Conservation (phyloP, 2,329 filamentous ascomycete genomes). For the Elsinoe arachidis region DNA sequence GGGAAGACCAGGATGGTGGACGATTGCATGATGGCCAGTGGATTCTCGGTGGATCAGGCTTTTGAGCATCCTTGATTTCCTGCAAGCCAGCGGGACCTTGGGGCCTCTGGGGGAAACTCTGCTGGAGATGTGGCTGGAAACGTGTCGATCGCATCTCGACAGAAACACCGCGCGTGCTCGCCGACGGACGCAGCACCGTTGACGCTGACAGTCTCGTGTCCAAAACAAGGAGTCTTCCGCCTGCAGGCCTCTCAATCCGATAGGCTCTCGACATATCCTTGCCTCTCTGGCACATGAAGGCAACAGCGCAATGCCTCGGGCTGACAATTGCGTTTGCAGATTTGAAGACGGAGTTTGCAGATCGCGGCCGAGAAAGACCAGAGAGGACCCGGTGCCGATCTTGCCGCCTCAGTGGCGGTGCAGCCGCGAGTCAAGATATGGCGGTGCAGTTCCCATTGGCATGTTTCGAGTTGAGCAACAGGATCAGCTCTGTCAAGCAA, state of each 20-base stretch:
- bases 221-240: not conserved
- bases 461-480: constrained; percentile 1
- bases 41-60: constrained; percentile 6
- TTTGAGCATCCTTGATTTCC: constrained; percentile 7
- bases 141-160: constrained; percentile 4
- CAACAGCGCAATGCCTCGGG: not conserved
- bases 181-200: constrained; percentile 3
- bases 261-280: not conserved
- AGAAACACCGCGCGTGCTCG: not conserved
- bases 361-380: not conserved
- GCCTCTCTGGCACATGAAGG: not conserved
- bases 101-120: not conserved
- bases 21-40: constrained; percentile 10
- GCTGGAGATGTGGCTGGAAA: constrained; percentile 11
- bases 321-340: not conserved
- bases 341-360: constrained; percentile 4
- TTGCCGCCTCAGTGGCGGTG: constrained; percentile 4
- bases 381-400: constrained; percentile 1
- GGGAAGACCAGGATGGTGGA: constrained; percentile 9
- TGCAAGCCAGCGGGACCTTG: not conserved
- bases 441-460: constrained; percentile 6
- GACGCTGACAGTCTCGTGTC: not conserved
- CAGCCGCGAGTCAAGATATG: not conserved
- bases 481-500: not conserved
- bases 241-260: constrained; percentile 5